A percentile compares a stretch with the other conserved stretches of the same genome.
Evolutionary conservation across 1,284 basidiomycete genomes (phyloP).

Genomic region (Ustilago crameri): DNA sequence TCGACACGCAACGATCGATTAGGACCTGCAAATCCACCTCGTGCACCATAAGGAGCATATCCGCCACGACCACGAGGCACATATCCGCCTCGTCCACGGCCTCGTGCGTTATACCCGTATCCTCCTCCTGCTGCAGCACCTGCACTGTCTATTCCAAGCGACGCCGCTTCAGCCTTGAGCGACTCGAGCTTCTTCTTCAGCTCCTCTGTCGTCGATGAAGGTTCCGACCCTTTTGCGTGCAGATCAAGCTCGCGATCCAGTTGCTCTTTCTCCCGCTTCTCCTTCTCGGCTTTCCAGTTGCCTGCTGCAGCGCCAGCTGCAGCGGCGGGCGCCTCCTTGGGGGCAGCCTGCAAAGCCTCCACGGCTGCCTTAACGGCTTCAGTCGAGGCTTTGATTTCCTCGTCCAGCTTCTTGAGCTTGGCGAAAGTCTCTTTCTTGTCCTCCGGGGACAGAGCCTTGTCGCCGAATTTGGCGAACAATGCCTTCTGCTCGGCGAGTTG

Average conservation of each 20-base stretch:
- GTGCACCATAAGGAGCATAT: constrained; percentile 78
- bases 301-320: constrained; percentile 60
- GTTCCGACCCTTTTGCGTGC: constrained; percentile 70
- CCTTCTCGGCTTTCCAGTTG: constrained; percentile 73
- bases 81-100: constrained; percentile 67
- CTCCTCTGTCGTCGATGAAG: constrained; percentile 75
- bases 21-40: constrained; percentile 70
- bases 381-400: constrained; percentile 77
- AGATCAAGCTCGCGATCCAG: constrained; percentile 73
- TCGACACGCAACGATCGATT: constrained; percentile 81
- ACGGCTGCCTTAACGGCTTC: constrained; percentile 67
- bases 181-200: constrained; percentile 81
- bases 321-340: constrained; percentile 48
- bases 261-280: constrained; percentile 79
- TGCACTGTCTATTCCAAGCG: constrained; percentile 82
- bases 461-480: constrained; percentile 77
- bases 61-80: constrained; percentile 75
- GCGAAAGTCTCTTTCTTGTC: constrained; percentile 85
- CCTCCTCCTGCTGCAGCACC: constrained; percentile 46
- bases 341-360: constrained; percentile 65
- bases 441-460: constrained; percentile 74
- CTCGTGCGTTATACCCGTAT: constrained; percentile 65
- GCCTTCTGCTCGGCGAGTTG: constrained; percentile 90
- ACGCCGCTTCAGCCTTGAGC: constrained; percentile 85
- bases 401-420: constrained; percentile 79